Evolutionary conservation across 176 grass and related monocot genomes (phyloP), one percentile per base, ranked within the genome.

Genomic region (Oryza coarctata): DNA sequence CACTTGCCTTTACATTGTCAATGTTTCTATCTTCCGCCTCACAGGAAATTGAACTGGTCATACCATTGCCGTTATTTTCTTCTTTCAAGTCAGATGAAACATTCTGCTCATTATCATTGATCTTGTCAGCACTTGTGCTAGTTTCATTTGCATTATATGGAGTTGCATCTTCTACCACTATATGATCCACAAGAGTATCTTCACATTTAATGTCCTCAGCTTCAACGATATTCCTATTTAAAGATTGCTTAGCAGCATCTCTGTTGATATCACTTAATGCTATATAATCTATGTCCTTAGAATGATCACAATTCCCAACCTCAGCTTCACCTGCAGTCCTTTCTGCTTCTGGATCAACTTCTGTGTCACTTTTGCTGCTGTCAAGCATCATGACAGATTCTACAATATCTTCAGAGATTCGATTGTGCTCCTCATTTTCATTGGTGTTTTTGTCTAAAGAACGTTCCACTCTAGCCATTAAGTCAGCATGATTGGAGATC

Each of bases 341-440:
- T 70, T 73, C 69, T 86, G 44, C 35, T 70, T 73, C 69, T 86
- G 44, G 35, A 82, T 68, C 18, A 62, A 18, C 62, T 61, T 36
- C 79, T 62, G 30, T 67, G 2, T 73, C 72, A 73, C 35, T 58
- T 81, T 84, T 81, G 18, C n/a, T 77, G 36, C 57, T 39, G 43
- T 67, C 85, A 77, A n/a, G 31, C 65, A 91, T 72, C 89, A 61
- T 33, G 23, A 73, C n/a, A 81, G 68, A 22, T 68, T 75, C 49
- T 50, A 25, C 18, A 1, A 83, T 86, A 85, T 74, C 78, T 34
- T 65, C 32, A 27, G 71, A 80, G 22, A 14, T 61, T 52, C 15
- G 52, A 83, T n/a, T 47, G 36, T 49, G 36, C 30, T 20, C 57
- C 39, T 86, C 70, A 77, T 45, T 44, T 71, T 82, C 64, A 22